Evolutionary conservation across 345 rosid genomes (phyloP).

Genomic region (Ailanthus altissimus): DNA sequence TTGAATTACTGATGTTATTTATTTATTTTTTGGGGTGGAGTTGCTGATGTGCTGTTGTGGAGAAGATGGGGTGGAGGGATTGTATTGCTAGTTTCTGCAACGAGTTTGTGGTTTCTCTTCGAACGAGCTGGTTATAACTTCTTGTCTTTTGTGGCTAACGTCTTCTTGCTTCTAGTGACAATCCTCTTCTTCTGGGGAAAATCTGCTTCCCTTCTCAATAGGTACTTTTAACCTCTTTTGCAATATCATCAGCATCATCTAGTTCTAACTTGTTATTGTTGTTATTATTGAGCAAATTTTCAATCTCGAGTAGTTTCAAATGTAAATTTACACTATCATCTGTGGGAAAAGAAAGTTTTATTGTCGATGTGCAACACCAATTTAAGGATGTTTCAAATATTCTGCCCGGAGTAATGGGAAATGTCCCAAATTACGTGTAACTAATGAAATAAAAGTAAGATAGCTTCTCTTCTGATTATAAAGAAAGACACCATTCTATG

Average conservation of each 20-base stretch:
- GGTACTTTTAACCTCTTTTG: slow-evolving; percentile 41
- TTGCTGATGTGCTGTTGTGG: slow-evolving; percentile 87
- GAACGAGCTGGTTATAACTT: slow-evolving; percentile 81
- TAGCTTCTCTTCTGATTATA: too few relatives aligned
- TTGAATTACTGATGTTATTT: background rate
- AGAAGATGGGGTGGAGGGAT: slow-evolving; percentile 57
- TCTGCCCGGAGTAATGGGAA: background rate
- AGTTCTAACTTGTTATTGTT: background rate
- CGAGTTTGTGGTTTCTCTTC: slow-evolving; percentile 67
- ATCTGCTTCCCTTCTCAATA: slow-evolving; percentile 90
- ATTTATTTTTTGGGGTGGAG: slow-evolving; percentile 30
- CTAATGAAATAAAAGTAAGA: too few relatives aligned
- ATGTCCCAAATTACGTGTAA: background rate
- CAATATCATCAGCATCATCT: background rate
- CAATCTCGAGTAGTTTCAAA: background rate
- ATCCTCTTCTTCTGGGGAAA: slow-evolving; percentile 96
- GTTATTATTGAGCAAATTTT: background rate
- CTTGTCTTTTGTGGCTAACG: slow-evolving; percentile 73
- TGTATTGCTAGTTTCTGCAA: slow-evolving; percentile 51
- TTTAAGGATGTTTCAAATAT: background rate
- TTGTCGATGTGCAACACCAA: background rate
- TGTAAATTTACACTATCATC: background rate
- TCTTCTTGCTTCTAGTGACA: slow-evolving; percentile 63
- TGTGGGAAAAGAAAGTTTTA: background rate
- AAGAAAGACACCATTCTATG: too few relatives aligned